A percentile compares a stretch with the other conserved stretches of the same genome.
phyloP scores from a whole-genome alignment of 2,329 filamentous ascomycete genomes.

The Epichloe aotearoae region DNA sequence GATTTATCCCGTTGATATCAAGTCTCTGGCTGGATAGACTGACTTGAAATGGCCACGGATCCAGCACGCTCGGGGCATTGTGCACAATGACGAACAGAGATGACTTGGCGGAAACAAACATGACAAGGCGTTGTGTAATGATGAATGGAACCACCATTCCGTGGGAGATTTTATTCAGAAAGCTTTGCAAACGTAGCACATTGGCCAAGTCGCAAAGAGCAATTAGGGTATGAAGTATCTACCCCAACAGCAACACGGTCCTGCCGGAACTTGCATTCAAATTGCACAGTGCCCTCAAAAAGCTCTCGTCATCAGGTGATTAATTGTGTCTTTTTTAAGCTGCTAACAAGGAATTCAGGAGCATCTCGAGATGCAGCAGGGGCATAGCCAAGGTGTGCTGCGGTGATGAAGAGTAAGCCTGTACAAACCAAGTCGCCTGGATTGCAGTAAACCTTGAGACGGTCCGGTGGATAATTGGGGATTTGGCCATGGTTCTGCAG shows the following conservation, averaged over 20 bases:
- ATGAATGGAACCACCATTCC: neutral
- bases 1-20: neutral
- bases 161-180: neutral
- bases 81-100: neutral
- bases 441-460: slow-evolving; percentile 26
- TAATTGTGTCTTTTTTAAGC: too few relatives aligned
- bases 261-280: too few relatives aligned
- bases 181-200: neutral
- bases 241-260: too few relatives aligned
- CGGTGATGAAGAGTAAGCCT: slow-evolving; percentile 22
- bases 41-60: neutral
- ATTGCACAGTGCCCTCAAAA: too few relatives aligned
- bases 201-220: too few relatives aligned
- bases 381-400: slow-evolving; percentile 21
- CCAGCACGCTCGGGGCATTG: neutral
- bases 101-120: neutral
- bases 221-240: accelerated
- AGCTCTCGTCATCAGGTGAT: too few relatives aligned
- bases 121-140: neutral
- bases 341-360: slow-evolving; percentile 12
- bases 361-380: slow-evolving; percentile 9
- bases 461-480: slow-evolving; percentile 21
- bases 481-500: slow-evolving; percentile 26
- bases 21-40: neutral
- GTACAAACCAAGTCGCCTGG: slow-evolving; percentile 22